Conservation (phyloP, 345 rosid genomes). For the Hibiscus trionum region DNA sequence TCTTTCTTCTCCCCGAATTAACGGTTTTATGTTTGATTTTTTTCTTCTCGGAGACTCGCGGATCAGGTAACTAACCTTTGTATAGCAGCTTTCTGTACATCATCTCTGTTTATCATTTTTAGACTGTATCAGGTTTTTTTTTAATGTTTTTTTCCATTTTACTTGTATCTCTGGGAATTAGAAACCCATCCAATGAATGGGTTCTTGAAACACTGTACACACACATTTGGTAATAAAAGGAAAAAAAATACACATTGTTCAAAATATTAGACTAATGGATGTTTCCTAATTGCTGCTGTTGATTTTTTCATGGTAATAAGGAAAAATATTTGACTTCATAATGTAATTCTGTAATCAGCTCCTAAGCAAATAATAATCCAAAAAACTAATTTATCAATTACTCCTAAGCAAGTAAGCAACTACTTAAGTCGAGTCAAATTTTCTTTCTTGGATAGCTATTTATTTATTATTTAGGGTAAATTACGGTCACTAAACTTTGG, state of each 20-base stretch:
- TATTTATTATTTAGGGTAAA: no score
- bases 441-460: not conserved
- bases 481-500: no score
- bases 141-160: not conserved
- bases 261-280: not conserved
- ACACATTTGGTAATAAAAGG: not conserved
- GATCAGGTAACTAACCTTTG: not conserved
- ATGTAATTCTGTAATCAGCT: no score
- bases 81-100: constrained; percentile 1
- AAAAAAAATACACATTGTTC: not conserved
- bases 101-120: not conserved
- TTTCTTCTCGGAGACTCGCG: not conserved
- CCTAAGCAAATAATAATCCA: no score
- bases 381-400: no score
- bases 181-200: constrained; percentile 9
- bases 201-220: constrained; percentile 11
- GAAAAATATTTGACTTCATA: no score
- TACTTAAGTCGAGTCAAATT: no score
- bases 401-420: no score
- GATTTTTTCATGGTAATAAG: no score
- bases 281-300: no score
- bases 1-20: not conserved
- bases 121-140: constrained; percentile 6
- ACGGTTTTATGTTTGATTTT: not conserved
- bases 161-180: not conserved